phyloP scores from a whole-genome alignment of 108 stramenopile genomes.

The Nitzschia sp. region DNA sequence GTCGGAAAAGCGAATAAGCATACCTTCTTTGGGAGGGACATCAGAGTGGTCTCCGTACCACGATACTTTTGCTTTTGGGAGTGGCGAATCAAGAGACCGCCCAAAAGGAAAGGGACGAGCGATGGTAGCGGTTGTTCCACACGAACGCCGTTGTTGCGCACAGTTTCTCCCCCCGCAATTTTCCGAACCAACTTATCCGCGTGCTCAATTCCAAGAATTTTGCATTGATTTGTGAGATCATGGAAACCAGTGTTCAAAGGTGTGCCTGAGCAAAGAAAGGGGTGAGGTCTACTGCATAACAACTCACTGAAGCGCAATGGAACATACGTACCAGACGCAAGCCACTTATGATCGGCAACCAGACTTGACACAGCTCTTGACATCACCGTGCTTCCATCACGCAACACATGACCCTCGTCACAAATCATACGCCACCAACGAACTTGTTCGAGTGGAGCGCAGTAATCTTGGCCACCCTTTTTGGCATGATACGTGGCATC shows the following conservation, averaged over 20 bases:
- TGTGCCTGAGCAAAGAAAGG: neutral
- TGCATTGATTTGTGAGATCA: constrained; percentile 45
- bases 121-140: neutral
- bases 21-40: constrained; percentile 46
- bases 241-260: constrained; percentile 25
- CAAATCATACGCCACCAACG: constrained; percentile 65
- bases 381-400: constrained; percentile 23
- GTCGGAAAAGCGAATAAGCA: no score
- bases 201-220: constrained; percentile 42
- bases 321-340: constrained; percentile 34
- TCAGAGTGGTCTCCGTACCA: constrained; percentile 32
- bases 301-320: neutral
- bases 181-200: constrained; percentile 19
- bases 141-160: no score
- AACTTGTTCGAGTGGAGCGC: constrained; percentile 45
- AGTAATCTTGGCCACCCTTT: constrained; percentile 26
- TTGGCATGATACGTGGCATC: constrained; percentile 33
- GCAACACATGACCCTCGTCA: constrained; percentile 54
- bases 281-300: neutral
- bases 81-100: constrained; percentile 49
- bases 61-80: constrained; percentile 37
- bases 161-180: neutral
- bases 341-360: constrained; percentile 51
- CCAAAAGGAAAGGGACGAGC: constrained; percentile 33
- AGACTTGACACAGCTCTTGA: constrained; percentile 27